Percentiles rank a stretch among this genome's conserved stretches.
These are phyloP conservation scores for Pythium oligandrum DNA, from an alignment of 352 stramenopile species.

Conservation along the genomic window DNA sequence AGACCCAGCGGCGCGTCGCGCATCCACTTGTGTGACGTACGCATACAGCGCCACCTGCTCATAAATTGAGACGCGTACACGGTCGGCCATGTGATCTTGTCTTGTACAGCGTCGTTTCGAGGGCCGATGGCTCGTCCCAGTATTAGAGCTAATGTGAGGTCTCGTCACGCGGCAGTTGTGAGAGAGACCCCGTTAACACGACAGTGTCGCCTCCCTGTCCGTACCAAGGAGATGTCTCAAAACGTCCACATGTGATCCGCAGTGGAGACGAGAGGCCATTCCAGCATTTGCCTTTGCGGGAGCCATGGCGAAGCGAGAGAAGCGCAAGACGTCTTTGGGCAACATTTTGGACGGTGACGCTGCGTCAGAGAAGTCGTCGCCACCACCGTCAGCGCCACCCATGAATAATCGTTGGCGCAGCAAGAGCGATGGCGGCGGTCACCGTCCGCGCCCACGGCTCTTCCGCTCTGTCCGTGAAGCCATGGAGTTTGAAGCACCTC, in stretches of 20 bases:
- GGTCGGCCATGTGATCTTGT: slow-evolving; percentile 11
- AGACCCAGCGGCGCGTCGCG: not conserved
- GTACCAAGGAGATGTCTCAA: too few relatives aligned
- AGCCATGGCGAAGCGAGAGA: slow-evolving; percentile 9
- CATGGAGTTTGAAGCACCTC: slow-evolving; percentile 19
- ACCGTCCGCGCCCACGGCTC: slow-evolving; percentile 2
- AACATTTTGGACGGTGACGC: slow-evolving; percentile 21
- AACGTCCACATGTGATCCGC: too few relatives aligned
- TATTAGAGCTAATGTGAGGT: slow-evolving; percentile 3
- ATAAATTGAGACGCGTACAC: slow-evolving; percentile 22
- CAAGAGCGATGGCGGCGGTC: slow-evolving; percentile 7
- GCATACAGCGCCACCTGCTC: slow-evolving; percentile 38
- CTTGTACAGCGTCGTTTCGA: not conserved
- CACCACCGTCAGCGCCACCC: not conserved
- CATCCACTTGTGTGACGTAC: slow-evolving; percentile 20
- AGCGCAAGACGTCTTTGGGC: slow-evolving; percentile 33
- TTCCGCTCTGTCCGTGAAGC: slow-evolving; percentile 19
- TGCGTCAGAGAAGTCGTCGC: not conserved
- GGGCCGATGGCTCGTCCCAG: slow-evolving; percentile 5
- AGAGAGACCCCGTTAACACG: too few relatives aligned
- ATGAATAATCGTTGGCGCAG: slow-evolving; percentile 6
- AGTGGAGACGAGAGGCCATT: too few relatives aligned
- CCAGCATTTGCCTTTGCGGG: not conserved
- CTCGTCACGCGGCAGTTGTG: not conserved
- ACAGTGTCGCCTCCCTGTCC: too few relatives aligned